phyloP scores from a whole-genome alignment of 2,329 filamentous ascomycete genomes.

The Podosphaera xanthii region DNA sequence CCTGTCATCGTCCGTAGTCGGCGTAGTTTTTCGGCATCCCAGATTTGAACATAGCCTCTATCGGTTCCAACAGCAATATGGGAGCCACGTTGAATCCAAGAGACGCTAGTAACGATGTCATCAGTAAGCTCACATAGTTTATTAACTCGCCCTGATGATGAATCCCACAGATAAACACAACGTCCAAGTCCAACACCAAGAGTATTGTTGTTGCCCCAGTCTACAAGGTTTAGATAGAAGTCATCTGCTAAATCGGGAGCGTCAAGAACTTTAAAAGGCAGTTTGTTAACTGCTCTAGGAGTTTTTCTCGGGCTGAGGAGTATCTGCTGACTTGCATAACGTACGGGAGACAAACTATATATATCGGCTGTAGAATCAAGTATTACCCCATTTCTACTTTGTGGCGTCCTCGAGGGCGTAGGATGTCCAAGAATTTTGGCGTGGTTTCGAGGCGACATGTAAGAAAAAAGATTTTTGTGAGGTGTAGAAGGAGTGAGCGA shows the following conservation, averaged over 20 bases:
- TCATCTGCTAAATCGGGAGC: slow-evolving; percentile 90
- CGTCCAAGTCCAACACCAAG: slow-evolving; percentile 79
- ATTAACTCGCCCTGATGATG: slow-evolving; percentile 69
- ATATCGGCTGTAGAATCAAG: slow-evolving; percentile 78
- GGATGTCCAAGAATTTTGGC: slow-evolving; percentile 54
- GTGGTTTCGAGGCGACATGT: slow-evolving; percentile 51
- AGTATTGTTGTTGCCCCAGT: slow-evolving; percentile 91
- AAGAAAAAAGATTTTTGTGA: slow-evolving; percentile 91
- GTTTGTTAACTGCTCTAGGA: slow-evolving; percentile 77
- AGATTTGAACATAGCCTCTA: slow-evolving; percentile 89
- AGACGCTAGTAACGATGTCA: slow-evolving; percentile 88
- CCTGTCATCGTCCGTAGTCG: slow-evolving; percentile 89
- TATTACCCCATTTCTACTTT: slow-evolving; percentile 70
- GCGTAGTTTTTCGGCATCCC: slow-evolving; percentile 75
- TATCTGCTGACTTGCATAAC: slow-evolving; percentile 82
- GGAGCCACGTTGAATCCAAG: slow-evolving; percentile 93
- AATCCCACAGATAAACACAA: slow-evolving; percentile 98
- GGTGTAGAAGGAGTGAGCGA: slow-evolving; percentile 80
- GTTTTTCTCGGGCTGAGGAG: slow-evolving; percentile 75
- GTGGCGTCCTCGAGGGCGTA: slow-evolving; percentile 73
- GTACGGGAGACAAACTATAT: slow-evolving; percentile 85
- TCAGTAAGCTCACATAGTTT: slow-evolving; percentile 84
- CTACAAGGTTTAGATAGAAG: slow-evolving; percentile 91
- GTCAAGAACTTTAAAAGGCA: slow-evolving; percentile 93
- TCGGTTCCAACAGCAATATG: slow-evolving; percentile 89